phyloP scores from a whole-genome alignment of 345 rosid genomes.

The Boechera stricta region DNA sequence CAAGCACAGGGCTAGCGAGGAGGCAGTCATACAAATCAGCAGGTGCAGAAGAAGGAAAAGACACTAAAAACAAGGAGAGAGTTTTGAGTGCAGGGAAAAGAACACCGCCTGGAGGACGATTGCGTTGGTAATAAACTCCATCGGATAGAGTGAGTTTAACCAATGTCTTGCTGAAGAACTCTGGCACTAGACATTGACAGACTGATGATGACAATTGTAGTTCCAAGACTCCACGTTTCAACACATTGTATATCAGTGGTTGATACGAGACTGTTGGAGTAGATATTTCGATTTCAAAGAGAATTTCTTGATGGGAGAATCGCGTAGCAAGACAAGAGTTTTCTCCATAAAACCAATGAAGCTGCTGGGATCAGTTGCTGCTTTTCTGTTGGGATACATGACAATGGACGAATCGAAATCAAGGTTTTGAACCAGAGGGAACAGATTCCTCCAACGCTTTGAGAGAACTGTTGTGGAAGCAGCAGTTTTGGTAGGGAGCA shows the following conservation, averaged over 20 bases:
- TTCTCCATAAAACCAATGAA: neutral
- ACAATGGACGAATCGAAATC: neutral
- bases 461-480: neutral
- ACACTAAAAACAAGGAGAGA: neutral
- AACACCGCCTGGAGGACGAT: neutral
- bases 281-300: neutral
- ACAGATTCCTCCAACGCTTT: neutral
- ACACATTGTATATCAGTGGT: neutral
- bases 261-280: neutral
- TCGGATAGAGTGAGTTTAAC: neutral
- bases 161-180: neutral
- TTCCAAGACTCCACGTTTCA: neutral
- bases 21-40: neutral
- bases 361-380: neutral
- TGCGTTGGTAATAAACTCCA: neutral
- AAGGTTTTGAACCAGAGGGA: neutral
- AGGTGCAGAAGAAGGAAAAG: neutral
- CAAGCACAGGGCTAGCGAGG: constrained; percentile 11
- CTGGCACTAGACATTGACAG: neutral
- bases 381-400: neutral
- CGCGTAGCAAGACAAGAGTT: neutral
- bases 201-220: neutral
- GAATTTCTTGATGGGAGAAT: neutral
- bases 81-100: constrained; percentile 19
- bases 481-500: neutral